Evolutionary conservation across 2,329 filamentous ascomycete genomes (phyloP).

Genomic region (Pseudogymnoascus sp.): DNA sequence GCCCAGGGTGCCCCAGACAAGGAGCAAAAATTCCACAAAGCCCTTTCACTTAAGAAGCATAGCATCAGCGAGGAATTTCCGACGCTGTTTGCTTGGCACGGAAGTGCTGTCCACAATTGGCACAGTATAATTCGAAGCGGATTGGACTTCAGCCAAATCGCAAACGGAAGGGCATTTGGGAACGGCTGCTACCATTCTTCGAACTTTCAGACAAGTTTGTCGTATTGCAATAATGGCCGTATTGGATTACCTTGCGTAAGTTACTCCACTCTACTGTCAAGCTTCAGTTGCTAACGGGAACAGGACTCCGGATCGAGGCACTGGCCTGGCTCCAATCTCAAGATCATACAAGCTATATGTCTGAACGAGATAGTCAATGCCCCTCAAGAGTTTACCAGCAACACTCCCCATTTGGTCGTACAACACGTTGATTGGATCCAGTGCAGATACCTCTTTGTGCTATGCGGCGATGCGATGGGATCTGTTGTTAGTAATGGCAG

Average conservation of each 20-base stretch:
- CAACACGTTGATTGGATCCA: constrained; percentile 77
- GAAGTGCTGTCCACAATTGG: constrained; percentile 70
- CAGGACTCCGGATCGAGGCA: not conserved
- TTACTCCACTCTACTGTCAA: not conserved
- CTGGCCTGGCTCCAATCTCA: constrained; percentile 63
- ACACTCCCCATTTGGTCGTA: constrained; percentile 60
- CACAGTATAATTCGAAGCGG: constrained; percentile 82
- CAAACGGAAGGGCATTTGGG: constrained; percentile 63
- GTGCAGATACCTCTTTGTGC: constrained; percentile 74
- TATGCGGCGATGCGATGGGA: not conserved
- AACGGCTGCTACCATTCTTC: constrained; percentile 75
- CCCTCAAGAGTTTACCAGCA: constrained; percentile 49
- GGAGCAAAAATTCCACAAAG: constrained; percentile 62
- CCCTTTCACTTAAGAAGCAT: constrained; percentile 41
- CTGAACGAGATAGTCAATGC: constrained; percentile 81
- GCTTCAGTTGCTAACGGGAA: constrained; percentile 11
- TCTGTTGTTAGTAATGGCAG: not conserved
- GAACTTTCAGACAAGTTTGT: constrained; percentile 44
- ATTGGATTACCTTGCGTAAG: not conserved
- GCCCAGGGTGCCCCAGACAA: constrained; percentile 84
- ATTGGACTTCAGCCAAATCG: constrained; percentile 56
- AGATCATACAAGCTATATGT: constrained; percentile 52
- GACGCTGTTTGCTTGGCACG: constrained; percentile 82
- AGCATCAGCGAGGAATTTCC: constrained; percentile 33
- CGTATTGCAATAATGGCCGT: constrained; percentile 13